These are phyloP conservation scores for Pterula multifida DNA, from an alignment of 1,284 basidiomycete species.

Conservation along the genomic window DNA sequence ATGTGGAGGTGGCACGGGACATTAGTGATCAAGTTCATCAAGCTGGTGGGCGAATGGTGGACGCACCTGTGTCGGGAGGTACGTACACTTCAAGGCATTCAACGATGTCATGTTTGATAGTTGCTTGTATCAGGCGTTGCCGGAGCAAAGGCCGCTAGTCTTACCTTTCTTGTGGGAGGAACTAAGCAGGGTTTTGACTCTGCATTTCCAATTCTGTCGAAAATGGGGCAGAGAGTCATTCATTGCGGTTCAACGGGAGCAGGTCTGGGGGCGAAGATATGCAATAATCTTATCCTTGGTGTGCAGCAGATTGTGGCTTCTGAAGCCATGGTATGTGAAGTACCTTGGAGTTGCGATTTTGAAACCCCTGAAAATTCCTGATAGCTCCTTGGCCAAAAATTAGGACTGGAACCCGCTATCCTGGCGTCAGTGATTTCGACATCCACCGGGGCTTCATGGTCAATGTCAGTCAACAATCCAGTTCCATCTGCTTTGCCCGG, in stretches of 20 bases:
- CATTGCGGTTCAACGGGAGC: conserved; percentile 83
- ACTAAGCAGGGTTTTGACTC: conserved; percentile 43
- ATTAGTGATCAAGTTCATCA: conserved; percentile 43
- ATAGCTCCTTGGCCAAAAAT: conserved; percentile 55
- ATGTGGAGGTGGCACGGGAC: conserved; percentile 59
- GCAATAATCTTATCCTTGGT: conserved; percentile 47
- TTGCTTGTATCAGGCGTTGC: conserved; percentile 43
- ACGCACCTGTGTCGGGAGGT: conserved; percentile 89
- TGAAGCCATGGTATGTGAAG: conserved; percentile 61
- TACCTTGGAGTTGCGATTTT: neutral
- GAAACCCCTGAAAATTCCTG: neutral
- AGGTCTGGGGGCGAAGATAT: conserved; percentile 69
- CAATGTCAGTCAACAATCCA: conserved; percentile 80
- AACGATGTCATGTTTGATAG: conserved; percentile 5
- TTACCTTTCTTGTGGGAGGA: conserved; percentile 90
- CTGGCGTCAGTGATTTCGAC: conserved; percentile 76
- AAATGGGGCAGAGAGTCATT: conserved; percentile 76
- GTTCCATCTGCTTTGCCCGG: conserved; percentile 63
- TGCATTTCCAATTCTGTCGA: conserved; percentile 47
- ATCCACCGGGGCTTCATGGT: conserved; percentile 78
- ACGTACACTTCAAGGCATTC: conserved; percentile 15
- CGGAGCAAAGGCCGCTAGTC: conserved; percentile 74
- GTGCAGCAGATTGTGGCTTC: conserved; percentile 70
- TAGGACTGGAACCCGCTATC: conserved; percentile 66
- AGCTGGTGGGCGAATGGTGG: conserved; percentile 68